A percentile compares a stretch with the other conserved stretches of the same genome.
phyloP scores from a whole-genome alignment of 2,329 filamentous ascomycete species.

The Exophiala spinifera region DNA sequence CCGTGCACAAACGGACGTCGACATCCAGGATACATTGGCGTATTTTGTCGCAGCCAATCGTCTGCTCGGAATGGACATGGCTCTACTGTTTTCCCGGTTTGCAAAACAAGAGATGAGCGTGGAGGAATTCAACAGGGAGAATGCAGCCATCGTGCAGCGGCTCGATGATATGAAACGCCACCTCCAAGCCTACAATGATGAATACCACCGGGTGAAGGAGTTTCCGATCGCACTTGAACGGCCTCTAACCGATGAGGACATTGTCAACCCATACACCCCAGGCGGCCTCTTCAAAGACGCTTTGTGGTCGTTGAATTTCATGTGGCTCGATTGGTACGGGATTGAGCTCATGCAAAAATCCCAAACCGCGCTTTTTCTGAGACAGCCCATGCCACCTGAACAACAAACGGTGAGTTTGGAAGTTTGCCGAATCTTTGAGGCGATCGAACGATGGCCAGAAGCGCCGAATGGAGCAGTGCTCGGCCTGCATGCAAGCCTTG shows the following conservation, averaged over 20 bases:
- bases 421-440: constrained; percentile 75
- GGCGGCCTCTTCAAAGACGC: constrained; percentile 68
- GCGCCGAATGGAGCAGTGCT: constrained; percentile 69
- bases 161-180: constrained; percentile 44
- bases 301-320: constrained; percentile 70
- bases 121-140: constrained; percentile 64
- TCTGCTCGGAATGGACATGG: constrained; percentile 75
- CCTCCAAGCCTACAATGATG: constrained; percentile 63
- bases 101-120: constrained; percentile 57
- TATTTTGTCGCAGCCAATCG: constrained; percentile 64
- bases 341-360: constrained; percentile 77
- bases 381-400: constrained; percentile 51
- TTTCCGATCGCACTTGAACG: constrained; percentile 52
- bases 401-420: constrained; percentile 62
- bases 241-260: constrained; percentile 58
- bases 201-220: constrained; percentile 60
- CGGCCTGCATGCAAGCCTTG: constrained; percentile 70
- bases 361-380: constrained; percentile 61
- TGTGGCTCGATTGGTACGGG: constrained; percentile 73
- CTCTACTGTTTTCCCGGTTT: constrained; percentile 69
- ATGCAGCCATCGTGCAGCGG: constrained; percentile 51
- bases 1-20: constrained; percentile 51
- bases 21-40: constrained; percentile 65
- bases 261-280: constrained; percentile 70
- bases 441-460: constrained; percentile 68